These are phyloP conservation scores for Akanthomyces dipterigenus DNA, from an alignment of 2,329 filamentous ascomycete genomes.

Conservation along the genomic window DNA sequence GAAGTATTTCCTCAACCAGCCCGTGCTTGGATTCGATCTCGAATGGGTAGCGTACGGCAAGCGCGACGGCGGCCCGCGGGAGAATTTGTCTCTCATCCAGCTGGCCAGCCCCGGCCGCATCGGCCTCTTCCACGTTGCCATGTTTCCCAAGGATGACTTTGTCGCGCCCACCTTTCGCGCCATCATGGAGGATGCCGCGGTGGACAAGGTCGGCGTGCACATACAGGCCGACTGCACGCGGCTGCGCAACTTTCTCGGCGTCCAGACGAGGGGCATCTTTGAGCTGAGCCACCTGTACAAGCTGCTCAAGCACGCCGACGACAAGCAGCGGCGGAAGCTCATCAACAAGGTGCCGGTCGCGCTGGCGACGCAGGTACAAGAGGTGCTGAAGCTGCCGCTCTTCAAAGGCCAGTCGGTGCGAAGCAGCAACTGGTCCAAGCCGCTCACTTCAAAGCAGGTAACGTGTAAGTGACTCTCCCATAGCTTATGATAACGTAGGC, in stretches of 20 bases:
- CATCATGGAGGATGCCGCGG: constrained; percentile 62
- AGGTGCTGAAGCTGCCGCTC: constrained; percentile 66
- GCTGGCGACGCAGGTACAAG: constrained; percentile 62
- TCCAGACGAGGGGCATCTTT: constrained; percentile 61
- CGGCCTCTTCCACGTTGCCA: constrained; percentile 72
- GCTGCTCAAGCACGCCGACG: constrained; percentile 60
- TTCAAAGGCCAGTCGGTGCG: constrained; percentile 67
- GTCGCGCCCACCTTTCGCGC: constrained; percentile 63
- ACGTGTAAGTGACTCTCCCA: constrained; percentile 48
- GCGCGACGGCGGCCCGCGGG: constrained; percentile 44
- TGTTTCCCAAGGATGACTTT: constrained; percentile 51
- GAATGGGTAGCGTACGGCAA: constrained; percentile 64
- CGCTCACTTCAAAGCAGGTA: constrained; percentile 58
- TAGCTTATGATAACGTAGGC: background rate
- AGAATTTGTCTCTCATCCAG: constrained; percentile 76
- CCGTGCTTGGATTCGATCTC: constrained; percentile 79
- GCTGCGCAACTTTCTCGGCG: constrained; percentile 56
- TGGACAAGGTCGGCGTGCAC: constrained; percentile 71
- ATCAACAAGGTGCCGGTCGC: constrained; percentile 63
- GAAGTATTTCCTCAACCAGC: constrained; percentile 59
- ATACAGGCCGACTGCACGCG: constrained; percentile 67
- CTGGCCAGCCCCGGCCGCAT: constrained; percentile 71
- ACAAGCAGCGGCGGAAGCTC: constrained; percentile 36
- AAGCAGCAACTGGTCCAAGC: constrained; percentile 64
- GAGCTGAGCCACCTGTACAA: constrained; percentile 81